These are phyloP conservation scores for Boletales sp. DNA, from an alignment of 768 basidiomycete genomes.

Conservation along the genomic window DNA sequence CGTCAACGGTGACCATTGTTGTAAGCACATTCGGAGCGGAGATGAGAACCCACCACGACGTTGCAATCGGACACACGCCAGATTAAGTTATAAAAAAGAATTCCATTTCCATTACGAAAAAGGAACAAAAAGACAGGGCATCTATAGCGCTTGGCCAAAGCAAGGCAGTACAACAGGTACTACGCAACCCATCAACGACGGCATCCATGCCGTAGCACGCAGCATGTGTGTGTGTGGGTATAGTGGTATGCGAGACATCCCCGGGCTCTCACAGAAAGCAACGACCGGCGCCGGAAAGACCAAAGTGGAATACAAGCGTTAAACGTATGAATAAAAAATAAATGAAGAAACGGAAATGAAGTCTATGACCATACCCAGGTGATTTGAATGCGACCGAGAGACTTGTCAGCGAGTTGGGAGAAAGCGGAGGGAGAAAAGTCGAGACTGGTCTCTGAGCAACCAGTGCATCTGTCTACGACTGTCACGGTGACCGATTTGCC, in stretches of 20 bases:
- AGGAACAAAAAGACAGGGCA: slow-evolving; percentile 4
- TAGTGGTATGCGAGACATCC: slow-evolving; percentile 11
- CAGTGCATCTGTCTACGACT: slow-evolving; percentile 62
- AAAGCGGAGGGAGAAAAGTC: slow-evolving; percentile 67
- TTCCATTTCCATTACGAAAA: slow-evolving; percentile 8
- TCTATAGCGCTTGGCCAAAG: slow-evolving; percentile 33
- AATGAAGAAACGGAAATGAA: slow-evolving; percentile 1
- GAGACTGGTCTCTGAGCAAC: slow-evolving; percentile 48
- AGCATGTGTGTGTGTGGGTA: slow-evolving; percentile 17
- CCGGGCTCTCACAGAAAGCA: slow-evolving; percentile 26
- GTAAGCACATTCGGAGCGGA: slow-evolving; percentile 1
- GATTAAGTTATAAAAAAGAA: too few species aligned
- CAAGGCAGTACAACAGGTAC: slow-evolving; percentile 23
- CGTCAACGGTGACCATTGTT: slow-evolving; percentile 1
- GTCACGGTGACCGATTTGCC: slow-evolving; percentile 47
- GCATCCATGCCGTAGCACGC: slow-evolving; percentile 23
- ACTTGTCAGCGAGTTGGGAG: slow-evolving; percentile 39
- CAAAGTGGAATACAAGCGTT: slow-evolving; percentile 2
- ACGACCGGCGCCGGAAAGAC: slow-evolving; percentile 13
- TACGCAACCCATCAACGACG: slow-evolving; percentile 28
- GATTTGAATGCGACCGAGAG: slow-evolving; percentile 52
- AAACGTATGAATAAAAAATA: slow-evolving; percentile 26
- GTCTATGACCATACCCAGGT: slow-evolving; percentile 44
- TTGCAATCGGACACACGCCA: too few species aligned
- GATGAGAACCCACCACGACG: too few species aligned